A percentile compares a stretch with the other conserved stretches of the same genome.
These are phyloP conservation scores for Leishmania martiniquensis DNA, from an alignment of 208 protist genomes.

Conservation along the genomic window DNA sequence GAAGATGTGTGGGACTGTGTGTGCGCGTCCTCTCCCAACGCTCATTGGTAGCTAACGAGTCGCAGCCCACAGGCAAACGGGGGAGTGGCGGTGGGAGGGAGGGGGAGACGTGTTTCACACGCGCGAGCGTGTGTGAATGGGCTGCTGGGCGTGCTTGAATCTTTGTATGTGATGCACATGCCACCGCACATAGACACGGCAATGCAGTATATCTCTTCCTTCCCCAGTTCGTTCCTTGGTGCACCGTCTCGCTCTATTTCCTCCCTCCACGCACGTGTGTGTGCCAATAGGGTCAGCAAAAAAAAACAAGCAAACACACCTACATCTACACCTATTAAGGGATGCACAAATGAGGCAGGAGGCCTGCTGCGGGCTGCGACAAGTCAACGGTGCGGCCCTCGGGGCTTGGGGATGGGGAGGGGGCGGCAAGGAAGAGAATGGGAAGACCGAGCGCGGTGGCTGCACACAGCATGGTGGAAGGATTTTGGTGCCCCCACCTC, in stretches of 20 bases:
- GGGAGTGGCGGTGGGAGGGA: no score
- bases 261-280: neutral
- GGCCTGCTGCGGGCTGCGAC: neutral
- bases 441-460: neutral
- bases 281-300: neutral
- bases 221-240: neutral
- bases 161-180: neutral
- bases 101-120: neutral
- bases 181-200: neutral
- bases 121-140: neutral
- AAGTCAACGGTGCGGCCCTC: neutral
- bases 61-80: neutral
- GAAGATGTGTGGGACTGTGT: neutral
- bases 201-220: neutral
- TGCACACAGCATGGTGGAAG: neutral
- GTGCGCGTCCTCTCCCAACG: conserved; percentile 6
- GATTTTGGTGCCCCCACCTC: neutral
- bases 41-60: conserved; percentile 5
- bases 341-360: neutral
- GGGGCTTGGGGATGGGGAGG: no score
- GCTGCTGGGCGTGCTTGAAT: neutral
- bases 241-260: neutral
- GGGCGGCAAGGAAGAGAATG: neutral
- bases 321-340: neutral
- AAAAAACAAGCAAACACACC: neutral